Conservation (phyloP, 768 basidiomycete genomes). For the Fomitopsis pulvina region DNA sequence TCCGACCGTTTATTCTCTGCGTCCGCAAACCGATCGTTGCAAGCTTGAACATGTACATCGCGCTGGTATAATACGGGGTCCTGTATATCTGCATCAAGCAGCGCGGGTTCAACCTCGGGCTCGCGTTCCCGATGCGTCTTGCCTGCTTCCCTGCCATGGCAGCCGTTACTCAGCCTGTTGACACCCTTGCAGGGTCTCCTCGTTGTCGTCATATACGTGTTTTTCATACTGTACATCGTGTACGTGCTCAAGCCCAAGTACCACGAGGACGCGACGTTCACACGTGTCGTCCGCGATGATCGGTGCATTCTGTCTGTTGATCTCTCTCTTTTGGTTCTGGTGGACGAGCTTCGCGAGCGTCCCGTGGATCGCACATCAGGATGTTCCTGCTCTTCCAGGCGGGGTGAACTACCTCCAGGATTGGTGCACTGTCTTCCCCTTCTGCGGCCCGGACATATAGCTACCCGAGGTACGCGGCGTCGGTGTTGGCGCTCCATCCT, state of each 20-base stretch:
- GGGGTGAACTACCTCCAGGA: constrained; percentile 11
- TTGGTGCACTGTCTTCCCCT: neutral
- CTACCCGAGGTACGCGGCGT: neutral
- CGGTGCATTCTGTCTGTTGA: constrained; percentile 26
- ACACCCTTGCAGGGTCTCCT: constrained; percentile 3
- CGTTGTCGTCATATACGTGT: constrained; percentile 1
- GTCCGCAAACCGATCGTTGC: constrained; percentile 26
- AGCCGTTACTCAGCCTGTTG: no score
- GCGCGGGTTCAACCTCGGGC: constrained; percentile 27
- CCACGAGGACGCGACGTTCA: no score
- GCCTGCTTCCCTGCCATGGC: no score
- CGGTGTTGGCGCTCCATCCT: neutral
- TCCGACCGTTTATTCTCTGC: constrained; percentile 25
- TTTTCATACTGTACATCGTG: constrained; percentile 9
- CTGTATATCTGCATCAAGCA: constrained; percentile 30
- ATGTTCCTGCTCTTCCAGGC: constrained; percentile 27
- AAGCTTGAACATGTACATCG: constrained; percentile 26
- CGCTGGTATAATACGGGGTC: constrained; percentile 26
- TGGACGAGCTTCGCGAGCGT: constrained; percentile 23
- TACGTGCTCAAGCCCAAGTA: constrained; percentile 13
- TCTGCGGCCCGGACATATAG: neutral
- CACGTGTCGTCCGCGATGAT: constrained; percentile 29
- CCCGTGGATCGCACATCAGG: constrained; percentile 30
- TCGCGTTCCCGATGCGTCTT: constrained; percentile 22
- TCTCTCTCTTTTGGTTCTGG: constrained; percentile 29